Evolutionary conservation across 192 early-diverging fungal species (phyloP), one percentile per base, ranked within the genome.

Genomic region (Backusella circina): DNA sequence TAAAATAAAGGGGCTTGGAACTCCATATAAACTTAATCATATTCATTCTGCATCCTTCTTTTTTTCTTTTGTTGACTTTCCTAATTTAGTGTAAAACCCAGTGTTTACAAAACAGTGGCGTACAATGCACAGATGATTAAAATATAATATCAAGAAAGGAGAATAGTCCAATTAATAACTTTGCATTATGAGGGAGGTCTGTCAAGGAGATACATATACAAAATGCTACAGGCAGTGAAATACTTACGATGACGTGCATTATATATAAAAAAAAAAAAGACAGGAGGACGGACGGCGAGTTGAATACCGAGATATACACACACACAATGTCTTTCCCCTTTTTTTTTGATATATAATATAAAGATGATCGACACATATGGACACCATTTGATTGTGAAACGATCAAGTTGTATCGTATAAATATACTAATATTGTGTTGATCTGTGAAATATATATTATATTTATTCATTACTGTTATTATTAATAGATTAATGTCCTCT

Each of bases 81-180:
- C 54, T 61, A 61, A 61, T 61, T 28, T 61, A 28, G 21, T 61
- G 21, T 28, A 61, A 28, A 28, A 28, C 10, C 54, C 54, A 61
- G 54, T 61, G 54, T 61, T 61, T 61, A 61, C 54, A 61, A 61
- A 61, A 47, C 54, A 61, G 54, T 61, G 54, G 54, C 54, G 39
- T 41, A 28, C 0, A 1, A 44, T 61, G 54, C 54, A 61, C 23
- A 61, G 54, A 61, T 61, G 54, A 61, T 61, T 61, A 61, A 61
- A 61, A 28, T 57, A 57, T 4, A 44, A 44, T 47, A 47, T n/a
- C 7, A n/a, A 47, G 44, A 61, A 61, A 61, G 54, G 54, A 61
- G 54, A 3, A 12, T 28, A 12, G 23, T 28, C 23, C 54, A 61
- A 61, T 61, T 61, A 61, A 61, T 28, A 28, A 26, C 54, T 28